Evolutionary conservation across 805 yeast species (phyloP).

Genomic region (Candida sakaeoensis): DNA sequence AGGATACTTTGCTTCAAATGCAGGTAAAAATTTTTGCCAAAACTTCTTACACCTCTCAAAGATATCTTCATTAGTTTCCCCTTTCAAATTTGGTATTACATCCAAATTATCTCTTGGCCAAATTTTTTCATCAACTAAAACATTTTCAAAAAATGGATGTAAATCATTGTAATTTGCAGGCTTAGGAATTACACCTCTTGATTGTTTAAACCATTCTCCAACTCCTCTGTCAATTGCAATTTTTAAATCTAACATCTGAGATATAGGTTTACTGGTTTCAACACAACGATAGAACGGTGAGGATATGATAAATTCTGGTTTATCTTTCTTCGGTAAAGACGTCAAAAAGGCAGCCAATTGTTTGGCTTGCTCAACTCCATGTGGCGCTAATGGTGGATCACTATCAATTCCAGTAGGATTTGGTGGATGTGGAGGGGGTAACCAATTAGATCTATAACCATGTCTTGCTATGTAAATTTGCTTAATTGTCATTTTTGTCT

Average conservation of each 20-base stretch:
- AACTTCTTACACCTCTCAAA: slow-evolving; percentile 57
- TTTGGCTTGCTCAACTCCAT: slow-evolving; percentile 83
- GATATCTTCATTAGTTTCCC: slow-evolving; percentile 75
- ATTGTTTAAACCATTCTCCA: slow-evolving; percentile 88
- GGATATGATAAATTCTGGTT: slow-evolving; percentile 67
- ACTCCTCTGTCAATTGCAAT: slow-evolving; percentile 76
- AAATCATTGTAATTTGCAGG: slow-evolving; percentile 57
- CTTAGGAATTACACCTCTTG: slow-evolving; percentile 61
- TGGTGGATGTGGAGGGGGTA: slow-evolving; percentile 64
- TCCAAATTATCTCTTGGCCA: slow-evolving; percentile 54
- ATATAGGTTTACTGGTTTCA: slow-evolving; percentile 73
- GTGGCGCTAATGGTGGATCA: slow-evolving; percentile 84
- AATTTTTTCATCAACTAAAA: slow-evolving; percentile 25
- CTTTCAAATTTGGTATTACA: slow-evolving; percentile 56
- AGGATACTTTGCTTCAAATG: slow-evolving; percentile 56
- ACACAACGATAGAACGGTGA: slow-evolving; percentile 91
- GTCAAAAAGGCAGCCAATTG: slow-evolving; percentile 64
- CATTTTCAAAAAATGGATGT: slow-evolving; percentile 48
- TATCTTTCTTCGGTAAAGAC: slow-evolving; percentile 41
- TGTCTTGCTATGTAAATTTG: slow-evolving; percentile 76
- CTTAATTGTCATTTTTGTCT: slow-evolving; percentile 38
- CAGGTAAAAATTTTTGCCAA: slow-evolving; percentile 53
- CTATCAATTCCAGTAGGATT: slow-evolving; percentile 87
- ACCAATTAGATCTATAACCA: slow-evolving; percentile 90
- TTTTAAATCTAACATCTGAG: slow-evolving; percentile 53